These are phyloP conservation scores for Cyberlindnera japonica DNA, from an alignment of 805 yeast species.

Conservation along the genomic window DNA sequence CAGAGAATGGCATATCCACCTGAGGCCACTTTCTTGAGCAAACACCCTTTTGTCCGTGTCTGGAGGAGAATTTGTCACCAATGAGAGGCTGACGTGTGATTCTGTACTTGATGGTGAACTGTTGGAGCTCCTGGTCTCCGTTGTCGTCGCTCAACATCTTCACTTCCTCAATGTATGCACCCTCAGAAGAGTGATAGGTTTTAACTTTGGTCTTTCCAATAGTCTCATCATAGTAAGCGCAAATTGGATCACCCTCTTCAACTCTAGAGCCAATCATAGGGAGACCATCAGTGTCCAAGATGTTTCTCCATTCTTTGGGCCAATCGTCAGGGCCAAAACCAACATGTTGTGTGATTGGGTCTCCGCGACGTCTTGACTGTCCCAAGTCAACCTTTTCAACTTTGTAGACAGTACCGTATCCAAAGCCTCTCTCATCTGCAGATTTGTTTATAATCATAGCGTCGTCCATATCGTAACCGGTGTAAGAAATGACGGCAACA, in stretches of 20 bases:
- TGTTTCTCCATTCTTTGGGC: conserved; percentile 88
- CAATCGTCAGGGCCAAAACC: conserved; percentile 93
- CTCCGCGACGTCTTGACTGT: conserved; percentile 78
- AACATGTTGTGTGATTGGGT: conserved; percentile 89
- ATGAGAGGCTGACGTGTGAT: conserved; percentile 88
- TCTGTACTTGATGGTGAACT: conserved; percentile 82
- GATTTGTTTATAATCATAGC: conserved; percentile 98
- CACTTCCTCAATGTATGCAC: conserved; percentile 94
- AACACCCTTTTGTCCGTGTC: conserved; percentile 98
- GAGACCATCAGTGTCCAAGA: conserved; percentile 87
- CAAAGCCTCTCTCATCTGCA: conserved; percentile 97
- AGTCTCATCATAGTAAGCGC: conserved; percentile 89
- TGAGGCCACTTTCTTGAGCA: conserved; percentile 98
- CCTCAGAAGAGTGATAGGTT: conserved; percentile 90
- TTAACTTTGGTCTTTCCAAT: conserved; percentile 87
- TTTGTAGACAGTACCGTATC: conserved; percentile 94
- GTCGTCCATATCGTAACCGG: conserved; percentile 99
- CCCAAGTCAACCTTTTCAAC: conserved; percentile 87
- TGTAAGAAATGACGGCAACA: conserved; percentile 97
- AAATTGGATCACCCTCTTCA: conserved; percentile 94
- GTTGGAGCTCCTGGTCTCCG: conserved; percentile 73
- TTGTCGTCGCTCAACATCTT: conserved; percentile 83
- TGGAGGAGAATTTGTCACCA: conserved; percentile 96
- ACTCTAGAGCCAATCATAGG: conserved; percentile 86
- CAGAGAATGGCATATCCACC: conserved; percentile 94